Evolutionary conservation across 352 stramenopile genomes (phyloP).

Genomic region (Salisapilia sapeloensis): DNA sequence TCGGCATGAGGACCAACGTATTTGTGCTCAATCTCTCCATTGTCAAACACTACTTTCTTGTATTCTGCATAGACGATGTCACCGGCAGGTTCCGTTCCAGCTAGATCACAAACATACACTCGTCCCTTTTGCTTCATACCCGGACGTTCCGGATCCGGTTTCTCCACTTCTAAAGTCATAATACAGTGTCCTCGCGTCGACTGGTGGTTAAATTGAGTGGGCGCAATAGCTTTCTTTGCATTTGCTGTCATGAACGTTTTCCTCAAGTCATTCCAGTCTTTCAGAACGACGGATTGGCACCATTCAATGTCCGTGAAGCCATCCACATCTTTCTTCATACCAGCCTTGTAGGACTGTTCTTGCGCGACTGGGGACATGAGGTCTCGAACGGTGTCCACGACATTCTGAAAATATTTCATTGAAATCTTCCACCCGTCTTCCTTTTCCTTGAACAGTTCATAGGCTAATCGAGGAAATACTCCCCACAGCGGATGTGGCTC

Average conservation of each 20-base stretch:
- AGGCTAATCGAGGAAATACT: slow-evolving; percentile 84
- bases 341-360: slow-evolving; percentile 90
- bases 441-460: slow-evolving; percentile 90
- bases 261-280: slow-evolving; percentile 88
- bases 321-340: slow-evolving; percentile 88
- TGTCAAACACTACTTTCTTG: slow-evolving; percentile 83
- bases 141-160: slow-evolving; percentile 80
- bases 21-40: slow-evolving; percentile 88
- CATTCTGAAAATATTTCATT: slow-evolving; percentile 97
- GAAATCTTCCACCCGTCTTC: slow-evolving; percentile 93
- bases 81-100: slow-evolving; percentile 84
- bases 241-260: slow-evolving; percentile 85
- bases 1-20: slow-evolving; percentile 81
- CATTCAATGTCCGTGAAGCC: slow-evolving; percentile 93
- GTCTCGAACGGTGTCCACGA: slow-evolving; percentile 90
- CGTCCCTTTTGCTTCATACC: slow-evolving; percentile 81
- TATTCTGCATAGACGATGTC: slow-evolving; percentile 91
- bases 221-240: slow-evolving; percentile 84
- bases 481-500: slow-evolving; percentile 82
- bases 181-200: slow-evolving; percentile 89
- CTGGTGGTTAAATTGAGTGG: slow-evolving; percentile 91
- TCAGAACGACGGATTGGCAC: slow-evolving; percentile 84
- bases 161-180: slow-evolving; percentile 91
- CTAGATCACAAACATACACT: slow-evolving; percentile 89
- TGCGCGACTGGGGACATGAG: slow-evolving; percentile 87